Base-by-base conservation (phyloP, 495 filamentous ascomycete genomes). In the Daldinia decipiens region DNA sequence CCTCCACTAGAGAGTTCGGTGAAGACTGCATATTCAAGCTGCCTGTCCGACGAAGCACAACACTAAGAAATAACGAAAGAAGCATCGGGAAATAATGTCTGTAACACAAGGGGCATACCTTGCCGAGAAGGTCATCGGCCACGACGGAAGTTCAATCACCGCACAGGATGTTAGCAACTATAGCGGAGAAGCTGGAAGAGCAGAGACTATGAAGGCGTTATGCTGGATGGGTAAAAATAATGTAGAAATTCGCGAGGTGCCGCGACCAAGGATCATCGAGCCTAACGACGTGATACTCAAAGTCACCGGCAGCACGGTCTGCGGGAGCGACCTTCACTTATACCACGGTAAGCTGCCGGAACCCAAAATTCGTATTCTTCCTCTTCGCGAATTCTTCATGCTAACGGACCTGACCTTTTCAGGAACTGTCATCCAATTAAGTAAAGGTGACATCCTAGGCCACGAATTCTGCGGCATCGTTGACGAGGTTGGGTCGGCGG, bases 401-500 rank as follows among this genome's bases (percentile, higher is more conserved):
- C 39, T 47, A 13, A 47, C 43, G 2, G 43, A 19, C 17, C n/a
- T n/a, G n/a, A n/a, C n/a, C n/a, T n/a, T 13, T 17, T 17, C 2
- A 82, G 80, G 88, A 29, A 78, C 81, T 19, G 85, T 97, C 27
- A 79, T 94, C 4, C 85, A 96, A 73, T 70, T 97, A 38, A 80
- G 90, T 68, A 91, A 92, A 71, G 93, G 94, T 45, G 94, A 97
- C 80, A 94, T 97, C 55, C 85, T 97, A 0, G 94, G 94, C 51
- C 93, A 97, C 76, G 94, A 97, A 72, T 96, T 93, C 81, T 94
- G 91, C 74, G 94, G 94, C 45, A 79, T 93, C 17, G 89, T 96
- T 5, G 92, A 95, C 34, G 82, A 85, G 15, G 83, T 92, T 5
- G 94, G 93, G 0, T 79, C 87, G 0, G 84, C 69, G 0, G 86